Evolutionary conservation across 306 rosid species (phyloP), one percentile per base, ranked within the genome.

Genomic region (Vigna angularis): DNA sequence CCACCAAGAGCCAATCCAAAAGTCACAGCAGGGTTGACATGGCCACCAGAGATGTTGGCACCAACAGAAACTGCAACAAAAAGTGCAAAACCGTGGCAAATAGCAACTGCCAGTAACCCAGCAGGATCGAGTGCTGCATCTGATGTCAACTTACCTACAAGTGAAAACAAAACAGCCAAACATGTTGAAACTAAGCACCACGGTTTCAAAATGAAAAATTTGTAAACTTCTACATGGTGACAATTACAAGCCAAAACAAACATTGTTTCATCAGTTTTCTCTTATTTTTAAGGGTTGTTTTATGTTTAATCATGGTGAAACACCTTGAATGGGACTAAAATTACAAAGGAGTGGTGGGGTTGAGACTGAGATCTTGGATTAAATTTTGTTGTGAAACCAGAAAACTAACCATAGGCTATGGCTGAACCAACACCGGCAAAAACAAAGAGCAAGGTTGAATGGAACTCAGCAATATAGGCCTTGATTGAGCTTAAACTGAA

Each of bases 21-120:
- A n/a, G 97, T 93, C 70, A 93, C 98, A 7, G 98, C 96, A 13
- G 97, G 98, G 90, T 94, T 94, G 3, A 94, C 97, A 79, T 94
- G 98, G 4, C 97, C 98, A 36, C 97, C 96, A 52, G 98, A 94
- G 82, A 94, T 94, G 87, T 91, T 94, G 77, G 96, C 96, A 18
- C 90, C 90, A 74, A 91, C 79, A 1, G 97, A 34, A 73, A 94
- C 98, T 16, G 98, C 98, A 63, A 91, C 96, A 71, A 94, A 94
- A 7, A 94, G 87, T 83, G 97, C 97, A 82, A 94, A 86, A 11
- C 88, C 97, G 70, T 94, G 98, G 87, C 91, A 88, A n/a, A 90
- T 66, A 6, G 98, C 98, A 62, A 94, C 78, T 73, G 90, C 97
- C 45, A 90, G 87, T 26, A 91, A 78, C 38, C 97, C 94, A 15